Evolutionary conservation across 1,284 basidiomycete genomes (phyloP).

Genomic region (Inonotus obliquus): DNA sequence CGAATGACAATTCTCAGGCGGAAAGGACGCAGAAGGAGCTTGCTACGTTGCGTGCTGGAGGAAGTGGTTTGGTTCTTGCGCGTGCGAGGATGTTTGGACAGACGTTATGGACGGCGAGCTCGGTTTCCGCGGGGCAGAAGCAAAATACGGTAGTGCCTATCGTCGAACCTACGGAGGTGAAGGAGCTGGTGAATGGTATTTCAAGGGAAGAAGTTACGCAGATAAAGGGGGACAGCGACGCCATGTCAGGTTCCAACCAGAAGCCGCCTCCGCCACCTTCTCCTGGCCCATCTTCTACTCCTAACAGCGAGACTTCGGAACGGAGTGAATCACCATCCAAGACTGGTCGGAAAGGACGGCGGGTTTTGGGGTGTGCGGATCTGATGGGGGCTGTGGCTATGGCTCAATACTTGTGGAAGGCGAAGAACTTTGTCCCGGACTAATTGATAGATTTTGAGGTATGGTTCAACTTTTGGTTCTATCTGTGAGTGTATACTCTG

Average conservation of each 20-base stretch:
- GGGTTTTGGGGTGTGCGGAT: not conserved
- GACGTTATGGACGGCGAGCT: not conserved
- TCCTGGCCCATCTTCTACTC: not conserved
- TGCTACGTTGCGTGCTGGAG: constrained; percentile 3
- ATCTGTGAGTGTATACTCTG: too few species aligned
- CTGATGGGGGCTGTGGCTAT: constrained; percentile 5
- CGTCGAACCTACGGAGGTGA: too few species aligned
- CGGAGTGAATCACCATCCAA: not conserved
- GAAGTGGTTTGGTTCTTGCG: constrained; percentile 7
- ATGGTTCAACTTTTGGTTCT: not conserved
- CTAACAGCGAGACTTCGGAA: not conserved
- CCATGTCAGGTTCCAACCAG: not conserved
- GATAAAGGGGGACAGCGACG: not conserved
- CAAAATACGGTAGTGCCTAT: not conserved
- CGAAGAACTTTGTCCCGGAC: constrained; percentile 2
- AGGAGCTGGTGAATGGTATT: too few species aligned
- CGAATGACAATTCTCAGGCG: not conserved
- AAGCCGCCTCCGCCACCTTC: not conserved
- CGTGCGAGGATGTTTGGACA: constrained; percentile 11
- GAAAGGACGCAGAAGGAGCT: constrained; percentile 10
- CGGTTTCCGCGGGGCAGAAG: not conserved
- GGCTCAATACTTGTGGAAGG: constrained; percentile 5
- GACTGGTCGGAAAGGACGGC: not conserved
- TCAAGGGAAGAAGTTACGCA: not conserved
- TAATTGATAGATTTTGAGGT: not conserved